Percentiles rank a stretch among this genome's conserved stretches.
Conservation (phyloP, 2,329 filamentous ascomycete genomes). For the Rutstroemia sp. region DNA sequence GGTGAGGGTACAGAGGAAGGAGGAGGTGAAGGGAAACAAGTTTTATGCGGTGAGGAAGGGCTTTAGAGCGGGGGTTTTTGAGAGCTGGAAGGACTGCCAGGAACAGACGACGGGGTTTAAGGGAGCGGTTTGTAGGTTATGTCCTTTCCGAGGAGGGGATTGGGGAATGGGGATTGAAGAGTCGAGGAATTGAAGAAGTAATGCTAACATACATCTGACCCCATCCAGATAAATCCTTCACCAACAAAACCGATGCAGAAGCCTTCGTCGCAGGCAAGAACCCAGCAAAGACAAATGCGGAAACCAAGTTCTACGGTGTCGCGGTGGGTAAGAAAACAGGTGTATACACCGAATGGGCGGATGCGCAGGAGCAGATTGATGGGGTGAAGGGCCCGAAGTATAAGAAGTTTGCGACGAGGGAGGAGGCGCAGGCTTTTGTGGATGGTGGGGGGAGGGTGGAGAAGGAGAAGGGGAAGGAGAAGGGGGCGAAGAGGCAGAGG, state of each 20-base stretch:
- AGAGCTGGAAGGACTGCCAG: conserved; percentile 53
- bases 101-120: conserved; percentile 52
- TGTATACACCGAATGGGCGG: conserved; percentile 58
- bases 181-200: neutral
- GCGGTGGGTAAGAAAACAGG: conserved; percentile 51
- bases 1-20: neutral
- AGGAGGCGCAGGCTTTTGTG: conserved; percentile 76
- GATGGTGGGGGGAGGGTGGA: conserved; percentile 31
- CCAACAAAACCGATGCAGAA: conserved; percentile 65
- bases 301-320: conserved; percentile 51
- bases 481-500: conserved; percentile 16
- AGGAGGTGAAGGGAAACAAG: neutral
- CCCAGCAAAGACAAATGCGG: conserved; percentile 24
- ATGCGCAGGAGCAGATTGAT: conserved; percentile 64
- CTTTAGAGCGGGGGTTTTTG: conserved; percentile 52
- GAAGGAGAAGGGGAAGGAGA: conserved; percentile 14
- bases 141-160: neutral
- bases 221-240: conserved; percentile 69
- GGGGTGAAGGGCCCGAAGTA: conserved; percentile 64
- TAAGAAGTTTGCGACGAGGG: conserved; percentile 59
- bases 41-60: conserved; percentile 58
- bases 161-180: neutral
- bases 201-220: neutral
- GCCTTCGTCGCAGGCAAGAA: conserved; percentile 61
- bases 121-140: conserved; percentile 59